Evolutionary conservation across 768 basidiomycete species (phyloP).

Genomic region (Tephrocybe sp.): DNA sequence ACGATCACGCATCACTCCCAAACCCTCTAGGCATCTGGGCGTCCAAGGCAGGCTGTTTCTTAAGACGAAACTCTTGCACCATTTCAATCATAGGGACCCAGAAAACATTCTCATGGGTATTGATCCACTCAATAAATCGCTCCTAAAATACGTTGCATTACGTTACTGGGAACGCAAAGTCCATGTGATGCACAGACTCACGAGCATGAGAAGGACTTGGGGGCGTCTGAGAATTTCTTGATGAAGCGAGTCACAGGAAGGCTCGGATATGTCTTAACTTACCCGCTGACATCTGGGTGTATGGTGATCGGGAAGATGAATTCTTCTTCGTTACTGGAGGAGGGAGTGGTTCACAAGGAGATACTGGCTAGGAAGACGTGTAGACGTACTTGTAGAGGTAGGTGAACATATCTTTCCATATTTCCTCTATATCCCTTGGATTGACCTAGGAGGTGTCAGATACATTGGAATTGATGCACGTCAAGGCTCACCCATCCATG

Average conservation of each 20-base stretch:
- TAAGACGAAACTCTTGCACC: constrained; percentile 57
- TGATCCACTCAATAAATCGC: constrained; percentile 73
- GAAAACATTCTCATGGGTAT: constrained; percentile 63
- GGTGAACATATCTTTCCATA: constrained; percentile 75
- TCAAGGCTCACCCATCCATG: constrained; percentile 57
- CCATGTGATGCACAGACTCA: constrained; percentile 18
- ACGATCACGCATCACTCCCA: too few species aligned
- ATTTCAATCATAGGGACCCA: constrained; percentile 74
- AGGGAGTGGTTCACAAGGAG: background rate
- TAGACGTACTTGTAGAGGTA: constrained; percentile 55
- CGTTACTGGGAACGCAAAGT: too few species aligned
- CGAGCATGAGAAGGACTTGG: constrained; percentile 74
- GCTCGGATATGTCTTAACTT: constrained; percentile 23
- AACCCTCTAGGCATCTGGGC: constrained; percentile 48
- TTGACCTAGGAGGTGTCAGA: constrained; percentile 46
- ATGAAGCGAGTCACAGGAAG: background rate
- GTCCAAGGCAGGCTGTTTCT: constrained; percentile 42
- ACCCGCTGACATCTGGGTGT: constrained; percentile 74
- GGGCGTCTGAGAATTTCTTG: constrained; percentile 41
- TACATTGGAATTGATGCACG: background rate
- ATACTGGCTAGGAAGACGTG: background rate
- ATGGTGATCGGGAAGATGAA: constrained; percentile 78
- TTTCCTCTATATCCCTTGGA: constrained; percentile 58
- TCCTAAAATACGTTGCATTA: constrained; percentile 35
- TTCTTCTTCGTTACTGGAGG: constrained; percentile 52